Conservation (phyloP, 805 yeast species). For the Saturnispora saitoi region DNA sequence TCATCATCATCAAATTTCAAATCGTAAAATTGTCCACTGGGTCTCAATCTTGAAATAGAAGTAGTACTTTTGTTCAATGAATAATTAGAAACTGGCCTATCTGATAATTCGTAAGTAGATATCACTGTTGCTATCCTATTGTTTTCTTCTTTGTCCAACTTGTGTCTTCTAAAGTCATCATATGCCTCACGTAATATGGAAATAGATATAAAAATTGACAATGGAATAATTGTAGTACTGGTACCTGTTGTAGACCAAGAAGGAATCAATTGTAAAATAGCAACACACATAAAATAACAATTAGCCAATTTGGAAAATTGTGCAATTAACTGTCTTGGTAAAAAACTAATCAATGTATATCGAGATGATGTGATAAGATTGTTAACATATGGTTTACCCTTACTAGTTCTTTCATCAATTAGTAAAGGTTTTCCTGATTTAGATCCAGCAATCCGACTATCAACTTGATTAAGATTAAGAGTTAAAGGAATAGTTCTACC, state of each 20-base stretch:
- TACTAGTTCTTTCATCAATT: conserved; percentile 55
- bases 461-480: conserved; percentile 31
- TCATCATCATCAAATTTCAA: conserved; percentile 14
- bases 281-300: conserved; percentile 79
- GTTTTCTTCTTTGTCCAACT: conserved; percentile 80
- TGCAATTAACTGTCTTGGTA: conserved; percentile 82
- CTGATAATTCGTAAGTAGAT: conserved; percentile 3
- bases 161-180: conserved; percentile 85
- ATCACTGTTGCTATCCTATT: conserved; percentile 38
- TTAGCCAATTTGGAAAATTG: conserved; percentile 93
- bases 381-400: conserved; percentile 46
- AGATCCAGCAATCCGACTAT: conserved; percentile 24
- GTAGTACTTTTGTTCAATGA: conserved; percentile 22
- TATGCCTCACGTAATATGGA: conserved; percentile 89
- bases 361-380: conserved; percentile 81
- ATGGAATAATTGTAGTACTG: conserved; percentile 86
- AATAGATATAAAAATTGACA: conserved; percentile 75
- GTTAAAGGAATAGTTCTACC: conserved; percentile 75
- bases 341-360: conserved; percentile 68
- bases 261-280: conserved; percentile 92
- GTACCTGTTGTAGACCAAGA: conserved; percentile 97
- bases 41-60: conserved; percentile 23
- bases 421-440: conserved; percentile 29
- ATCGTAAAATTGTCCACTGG: conserved; percentile 21
- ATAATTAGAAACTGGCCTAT: conserved; percentile 10